Conservation (phyloP, 805 yeast species). For the Saccharomycopsis synnaedendra region DNA sequence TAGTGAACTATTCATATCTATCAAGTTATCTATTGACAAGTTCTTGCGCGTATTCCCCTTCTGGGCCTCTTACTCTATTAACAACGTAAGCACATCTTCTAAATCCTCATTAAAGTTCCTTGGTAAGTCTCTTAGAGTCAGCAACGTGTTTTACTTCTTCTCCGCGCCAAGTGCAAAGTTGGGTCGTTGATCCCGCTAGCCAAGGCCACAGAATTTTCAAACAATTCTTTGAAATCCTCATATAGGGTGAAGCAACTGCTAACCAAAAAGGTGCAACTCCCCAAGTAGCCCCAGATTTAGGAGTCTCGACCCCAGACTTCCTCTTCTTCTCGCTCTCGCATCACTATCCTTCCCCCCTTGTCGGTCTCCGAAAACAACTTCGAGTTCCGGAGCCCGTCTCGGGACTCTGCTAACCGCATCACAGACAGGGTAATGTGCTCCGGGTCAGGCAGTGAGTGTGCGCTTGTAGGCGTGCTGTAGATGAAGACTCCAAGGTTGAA, state of each 20-base stretch:
- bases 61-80: conserved; percentile 12
- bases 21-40: conserved; percentile 6
- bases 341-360: conserved; percentile 8
- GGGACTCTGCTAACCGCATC: conserved; percentile 13
- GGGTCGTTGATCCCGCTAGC: conserved; percentile 11
- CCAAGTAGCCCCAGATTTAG: neutral
- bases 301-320: neutral
- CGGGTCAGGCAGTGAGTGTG: conserved; percentile 1
- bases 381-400: conserved; percentile 11
- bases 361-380: conserved; percentile 4
- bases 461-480: neutral
- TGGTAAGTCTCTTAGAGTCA: conserved; percentile 10
- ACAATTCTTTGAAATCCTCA: conserved; percentile 1
- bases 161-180: conserved; percentile 6
- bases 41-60: neutral
- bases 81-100: conserved; percentile 13
- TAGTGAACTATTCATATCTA: conserved; percentile 15
- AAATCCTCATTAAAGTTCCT: conserved; percentile 16
- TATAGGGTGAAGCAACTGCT: neutral
- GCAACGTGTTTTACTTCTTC: neutral
- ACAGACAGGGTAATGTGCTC: too few species aligned
- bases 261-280: too few species aligned
- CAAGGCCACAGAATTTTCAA: neutral
- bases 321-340: neutral
- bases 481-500: conserved; percentile 12